Base-by-base conservation (phyloP, 2,329 filamentous ascomycete species). In the Penicillium rolfsii region DNA sequence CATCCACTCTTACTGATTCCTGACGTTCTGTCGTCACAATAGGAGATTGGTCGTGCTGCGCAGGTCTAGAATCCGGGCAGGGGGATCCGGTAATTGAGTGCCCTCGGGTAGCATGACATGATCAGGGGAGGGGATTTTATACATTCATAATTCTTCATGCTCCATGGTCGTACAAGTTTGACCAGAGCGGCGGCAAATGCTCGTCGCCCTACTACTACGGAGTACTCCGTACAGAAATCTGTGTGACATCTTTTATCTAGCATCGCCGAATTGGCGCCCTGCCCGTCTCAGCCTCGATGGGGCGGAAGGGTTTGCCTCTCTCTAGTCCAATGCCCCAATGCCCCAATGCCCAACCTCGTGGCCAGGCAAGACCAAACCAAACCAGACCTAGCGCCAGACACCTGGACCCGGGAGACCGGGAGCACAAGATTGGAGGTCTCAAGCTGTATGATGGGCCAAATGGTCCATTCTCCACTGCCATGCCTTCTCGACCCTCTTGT, bases 221-320 rank as follows among this genome's bases (percentile, higher is more conserved):
- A 22, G 19, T 22, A 22, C 19, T 22, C 19, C 19, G 19, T 22
- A 22, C 19, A 22, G 19, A 22, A 22, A 22, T 22, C 19, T 22
- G 4, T 36, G 7, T 22, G 41, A 45, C 19, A 45, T 45, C 19
- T 14, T 12, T 48, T 28, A 28, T 28, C 12, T 9, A 14, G 14
- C 24, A 53, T 38, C 8, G 33, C 30, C 12, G 50, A 40, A 53
- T 38, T 40, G 33, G 35, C 50, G 35, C 50, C 22, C 35, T 53
- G 46, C n/a, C 50, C 41, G 33, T 22, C 38, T 60, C 53, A 55
- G 50, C 45, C 52, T 60, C 53, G 58, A 48, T 41, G 41, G 53
- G 53, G 53, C 53, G 53, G 24, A 36, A 46, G 52, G 26, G 36
- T 28, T 40, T 54, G 22, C n/a, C 33, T 52, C 33, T 30, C 35